A percentile compares a stretch with the other conserved stretches of the same genome.
Evolutionary conservation across 345 rosid genomes (phyloP).

Genomic region (Linum trigynum): DNA sequence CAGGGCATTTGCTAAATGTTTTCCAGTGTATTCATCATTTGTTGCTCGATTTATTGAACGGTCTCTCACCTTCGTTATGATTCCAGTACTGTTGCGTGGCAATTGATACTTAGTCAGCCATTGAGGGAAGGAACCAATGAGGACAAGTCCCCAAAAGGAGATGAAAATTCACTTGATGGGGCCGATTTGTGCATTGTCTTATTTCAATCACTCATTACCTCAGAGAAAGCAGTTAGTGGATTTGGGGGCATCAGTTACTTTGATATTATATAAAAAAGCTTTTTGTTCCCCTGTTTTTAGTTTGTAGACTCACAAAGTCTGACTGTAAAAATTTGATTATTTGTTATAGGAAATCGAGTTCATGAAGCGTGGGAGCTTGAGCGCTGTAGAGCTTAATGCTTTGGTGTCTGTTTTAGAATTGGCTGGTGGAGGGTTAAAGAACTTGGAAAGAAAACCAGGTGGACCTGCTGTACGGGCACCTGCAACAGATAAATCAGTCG

Average conservation of each 20-base stretch:
- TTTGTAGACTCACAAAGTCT: neutral
- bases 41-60: neutral
- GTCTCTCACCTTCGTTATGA: constrained; percentile 5
- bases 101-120: constrained; percentile 50
- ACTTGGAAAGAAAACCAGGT: constrained; percentile 28
- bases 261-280: neutral
- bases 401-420: constrained; percentile 64
- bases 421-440: constrained; percentile 45
- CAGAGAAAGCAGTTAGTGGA: constrained; percentile 60
- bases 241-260: constrained; percentile 4
- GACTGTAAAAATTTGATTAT: neutral
- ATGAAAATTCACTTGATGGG: constrained; percentile 25
- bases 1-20: neutral
- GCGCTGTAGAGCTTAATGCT: constrained; percentile 64
- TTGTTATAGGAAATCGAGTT: constrained; percentile 79
- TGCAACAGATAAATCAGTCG: constrained; percentile 41
- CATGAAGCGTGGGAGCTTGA: constrained; percentile 73
- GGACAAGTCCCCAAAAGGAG: constrained; percentile 22
- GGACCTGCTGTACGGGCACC: constrained; percentile 32
- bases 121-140: constrained; percentile 34
- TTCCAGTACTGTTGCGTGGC: constrained; percentile 90
- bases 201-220: constrained; percentile 61
- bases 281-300: neutral
- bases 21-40: neutral
- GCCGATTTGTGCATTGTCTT: constrained; percentile 59